Percentiles rank a stretch among this genome's conserved stretches.
phyloP scores from a whole-genome alignment of 2,329 filamentous ascomycete genomes.

The Chaetomiaceae sp. region DNA sequence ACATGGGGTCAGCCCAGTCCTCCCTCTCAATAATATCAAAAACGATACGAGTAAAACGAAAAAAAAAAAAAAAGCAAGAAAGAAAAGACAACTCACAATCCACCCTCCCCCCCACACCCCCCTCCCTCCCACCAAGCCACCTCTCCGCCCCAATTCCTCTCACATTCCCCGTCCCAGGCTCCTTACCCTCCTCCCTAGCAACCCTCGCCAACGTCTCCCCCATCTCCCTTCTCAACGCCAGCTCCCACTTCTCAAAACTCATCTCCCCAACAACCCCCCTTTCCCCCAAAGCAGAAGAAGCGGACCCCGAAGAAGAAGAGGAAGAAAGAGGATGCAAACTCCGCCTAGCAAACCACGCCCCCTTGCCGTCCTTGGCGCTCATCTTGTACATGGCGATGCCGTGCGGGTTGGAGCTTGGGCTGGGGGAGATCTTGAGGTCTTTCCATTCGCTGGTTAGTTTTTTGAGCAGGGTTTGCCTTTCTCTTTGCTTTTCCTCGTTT shows the following conservation, averaged over 20 bases:
- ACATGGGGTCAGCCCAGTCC: no score
- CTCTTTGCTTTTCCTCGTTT: constrained; percentile 32
- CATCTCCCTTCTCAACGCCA: constrained; percentile 74
- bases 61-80: background rate
- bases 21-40: no score
- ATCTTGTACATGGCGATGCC: constrained; percentile 77
- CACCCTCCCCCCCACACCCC: constrained; percentile 51
- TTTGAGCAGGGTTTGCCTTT: constrained; percentile 34
- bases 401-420: constrained; percentile 65
- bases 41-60: background rate
- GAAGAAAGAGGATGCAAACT: constrained; percentile 59
- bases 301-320: background rate
- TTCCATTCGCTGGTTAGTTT: constrained; percentile 82
- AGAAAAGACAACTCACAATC: constrained; percentile 8
- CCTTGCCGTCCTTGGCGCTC: constrained; percentile 70
- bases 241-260: constrained; percentile 42
- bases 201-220: constrained; percentile 55
- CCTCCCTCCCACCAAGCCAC: constrained; percentile 58
- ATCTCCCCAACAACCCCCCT: background rate
- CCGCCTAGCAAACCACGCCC: constrained; percentile 82
- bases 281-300: background rate
- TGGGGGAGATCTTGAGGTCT: constrained; percentile 60
- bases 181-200: constrained; percentile 34
- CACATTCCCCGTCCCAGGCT: constrained; percentile 68
- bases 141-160: constrained; percentile 81